phyloP scores from a whole-genome alignment of 441 rosid species.

The Aleurites moluccanus region DNA sequence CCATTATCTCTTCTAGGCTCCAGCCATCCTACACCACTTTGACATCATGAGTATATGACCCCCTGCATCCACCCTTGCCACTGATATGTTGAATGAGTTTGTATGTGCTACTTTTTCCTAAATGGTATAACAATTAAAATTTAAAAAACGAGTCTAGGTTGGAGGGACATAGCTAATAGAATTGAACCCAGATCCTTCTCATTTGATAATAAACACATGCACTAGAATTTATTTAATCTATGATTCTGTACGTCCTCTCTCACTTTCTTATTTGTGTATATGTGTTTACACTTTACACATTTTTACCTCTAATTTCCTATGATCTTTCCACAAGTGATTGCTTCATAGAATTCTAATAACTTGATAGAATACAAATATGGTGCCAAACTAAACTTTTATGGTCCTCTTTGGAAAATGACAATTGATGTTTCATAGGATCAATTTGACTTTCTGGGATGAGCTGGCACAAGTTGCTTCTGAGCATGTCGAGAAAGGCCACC shows the following conservation, averaged over 20 bases:
- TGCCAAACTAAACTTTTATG: not conserved
- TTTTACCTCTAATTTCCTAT: not conserved
- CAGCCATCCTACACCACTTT: not conserved
- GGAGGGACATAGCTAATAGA: not conserved
- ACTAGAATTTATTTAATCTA: not conserved
- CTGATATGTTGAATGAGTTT: not conserved
- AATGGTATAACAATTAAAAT: not conserved
- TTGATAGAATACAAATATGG: not conserved
- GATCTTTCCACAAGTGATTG: slow-evolving; percentile 1
- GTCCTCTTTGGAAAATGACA: not conserved
- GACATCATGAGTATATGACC: not conserved
- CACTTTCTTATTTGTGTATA: not conserved
- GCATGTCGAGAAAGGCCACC: slow-evolving; percentile 61
- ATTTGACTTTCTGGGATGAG: slow-evolving; percentile 68
- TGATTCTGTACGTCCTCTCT: not conserved
- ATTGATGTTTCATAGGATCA: slow-evolving; percentile 41
- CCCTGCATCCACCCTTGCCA: not conserved
- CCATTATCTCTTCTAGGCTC: not conserved
- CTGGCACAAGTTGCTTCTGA: slow-evolving; percentile 52
- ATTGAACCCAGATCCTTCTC: not conserved
- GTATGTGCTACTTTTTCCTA: not conserved
- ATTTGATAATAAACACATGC: not conserved
- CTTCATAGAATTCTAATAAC: not conserved
- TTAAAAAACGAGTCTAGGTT: not conserved
- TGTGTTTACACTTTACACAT: not conserved